These are phyloP conservation scores for Colletotrichum sidae DNA, from an alignment of 2,329 filamentous ascomycete genomes.

Conservation along the genomic window DNA sequence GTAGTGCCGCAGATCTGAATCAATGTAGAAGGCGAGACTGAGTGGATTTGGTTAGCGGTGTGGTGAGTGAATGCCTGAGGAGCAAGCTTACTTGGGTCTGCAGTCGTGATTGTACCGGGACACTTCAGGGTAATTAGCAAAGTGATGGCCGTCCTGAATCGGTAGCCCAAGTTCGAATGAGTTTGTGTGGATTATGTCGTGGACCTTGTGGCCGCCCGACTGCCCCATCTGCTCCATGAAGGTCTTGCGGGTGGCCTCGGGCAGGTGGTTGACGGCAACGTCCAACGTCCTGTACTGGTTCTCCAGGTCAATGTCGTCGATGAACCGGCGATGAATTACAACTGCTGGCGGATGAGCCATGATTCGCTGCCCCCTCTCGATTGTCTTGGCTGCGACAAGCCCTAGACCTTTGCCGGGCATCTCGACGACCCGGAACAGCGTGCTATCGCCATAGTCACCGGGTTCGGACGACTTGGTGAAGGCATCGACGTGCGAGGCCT, in stretches of 20 bases:
- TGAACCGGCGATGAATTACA: conserved; percentile 41
- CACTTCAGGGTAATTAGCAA: conserved; percentile 37
- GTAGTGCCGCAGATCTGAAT: conserved; percentile 47
- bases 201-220: conserved; percentile 37
- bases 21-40: conserved; percentile 43
- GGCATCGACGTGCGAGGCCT: conserved; percentile 24
- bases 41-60: conserved; percentile 42
- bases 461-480: conserved; percentile 9
- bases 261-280: conserved; percentile 42
- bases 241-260: conserved; percentile 36
- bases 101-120: conserved; percentile 51
- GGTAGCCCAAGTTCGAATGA: conserved; percentile 44
- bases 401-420: conserved; percentile 47
- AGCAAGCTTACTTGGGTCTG: conserved; percentile 46
- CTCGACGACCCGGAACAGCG: conserved; percentile 27
- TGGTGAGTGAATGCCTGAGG: not conserved
- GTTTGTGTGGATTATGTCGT: conserved; percentile 49
- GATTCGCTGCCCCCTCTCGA: conserved; percentile 46
- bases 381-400: conserved; percentile 45
- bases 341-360: conserved; percentile 47
- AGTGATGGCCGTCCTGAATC: conserved; percentile 39
- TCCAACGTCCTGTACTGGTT: conserved; percentile 44
- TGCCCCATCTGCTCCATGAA: conserved; percentile 44
- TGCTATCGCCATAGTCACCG: conserved; percentile 17
- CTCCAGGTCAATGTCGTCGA: conserved; percentile 38